These are phyloP conservation scores for Aspergillus saccharolyticus DNA, from an alignment of 495 filamentous ascomycete species.

Conservation along the genomic window DNA sequence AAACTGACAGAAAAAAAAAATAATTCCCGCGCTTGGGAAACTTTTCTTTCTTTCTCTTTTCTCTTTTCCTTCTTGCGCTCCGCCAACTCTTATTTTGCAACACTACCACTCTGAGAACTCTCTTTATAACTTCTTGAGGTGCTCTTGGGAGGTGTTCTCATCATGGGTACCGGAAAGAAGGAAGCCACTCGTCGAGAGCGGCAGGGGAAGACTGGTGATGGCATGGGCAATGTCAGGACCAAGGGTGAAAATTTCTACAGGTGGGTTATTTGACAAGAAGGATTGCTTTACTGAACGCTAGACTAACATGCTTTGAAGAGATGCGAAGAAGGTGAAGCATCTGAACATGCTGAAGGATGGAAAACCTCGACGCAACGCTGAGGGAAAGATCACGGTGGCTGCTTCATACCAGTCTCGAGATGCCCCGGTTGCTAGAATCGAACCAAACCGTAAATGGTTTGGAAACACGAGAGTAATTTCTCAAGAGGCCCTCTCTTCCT, in stretches of 20 bases:
- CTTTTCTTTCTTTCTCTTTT: slow-evolving; percentile 31
- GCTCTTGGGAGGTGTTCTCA: slow-evolving; percentile 25
- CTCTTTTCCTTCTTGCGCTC: slow-evolving; percentile 34
- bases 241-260: slow-evolving; percentile 98
- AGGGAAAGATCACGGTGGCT: slow-evolving; percentile 72
- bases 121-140: slow-evolving; percentile 21
- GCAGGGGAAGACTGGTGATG: slow-evolving; percentile 75
- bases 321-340: slow-evolving; percentile 80
- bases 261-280: slow-evolving; percentile 24
- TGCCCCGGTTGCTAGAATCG: slow-evolving; percentile 77
- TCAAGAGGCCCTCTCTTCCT: slow-evolving; percentile 65
- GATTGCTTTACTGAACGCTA: neutral
- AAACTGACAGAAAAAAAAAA: slow-evolving; percentile 31
- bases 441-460: slow-evolving; percentile 91
- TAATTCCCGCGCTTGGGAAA: slow-evolving; percentile 17
- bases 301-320: slow-evolving; percentile 34
- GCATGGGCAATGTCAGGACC: slow-evolving; percentile 81
- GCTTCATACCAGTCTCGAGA: slow-evolving; percentile 78
- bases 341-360: slow-evolving; percentile 86
- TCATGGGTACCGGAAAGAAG: slow-evolving; percentile 95
- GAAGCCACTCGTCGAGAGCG: slow-evolving; percentile 74
- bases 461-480: slow-evolving; percentile 67
- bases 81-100: slow-evolving; percentile 31
- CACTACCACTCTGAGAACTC: slow-evolving; percentile 28
- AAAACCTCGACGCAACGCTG: slow-evolving; percentile 66